Base-by-base conservation (phyloP, 345 rosid species). In the Turnera subulata region DNA sequence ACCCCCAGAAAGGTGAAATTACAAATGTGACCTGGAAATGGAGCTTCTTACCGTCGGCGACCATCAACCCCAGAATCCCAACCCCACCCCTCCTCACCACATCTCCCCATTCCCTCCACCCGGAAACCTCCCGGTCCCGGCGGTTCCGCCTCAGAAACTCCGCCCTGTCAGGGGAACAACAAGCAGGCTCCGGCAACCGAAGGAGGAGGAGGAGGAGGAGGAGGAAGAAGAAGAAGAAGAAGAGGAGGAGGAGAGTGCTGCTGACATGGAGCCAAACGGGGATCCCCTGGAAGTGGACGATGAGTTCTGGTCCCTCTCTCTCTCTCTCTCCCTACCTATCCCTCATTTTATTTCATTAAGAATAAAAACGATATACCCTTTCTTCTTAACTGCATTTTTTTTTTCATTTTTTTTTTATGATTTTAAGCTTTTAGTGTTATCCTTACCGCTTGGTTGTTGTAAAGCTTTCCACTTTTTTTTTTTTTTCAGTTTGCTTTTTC, bases 91-190 rank as follows among this genome's bases (percentile, higher is more conserved):
- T 15, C 84, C 55, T 1, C 76, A 72, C 39, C 76, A 72, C 39
- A 64, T 75, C 53, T 50, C 73, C 51, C 79, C 84, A 0, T 82
- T 88, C 21, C 73, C 79, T 18, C 67, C 62, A 9, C 29, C 58
- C 62, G 58, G 55, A 10, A 45, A 26, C 58, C 42, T 50, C 50
- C 45, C 43, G n/a, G 35, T 56, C 10, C n/a, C n/a, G n/a, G 44
- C 60, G 46, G 42, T 21, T 49, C 86, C 82, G 55, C 82, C 78
- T 18, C 88, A 72, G 77, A 84, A 88, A 77, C 80, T 84, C 37
- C 80, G 77, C 40, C 91, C 96, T 1, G 76, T 84, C 26, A 72
- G 91, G 58, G 73, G 63, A 67, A 67, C 43, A 74, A 47, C 35
- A 63, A 77, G 73, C 57, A 76, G 56, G 33, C 63, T 62, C 26